These are phyloP conservation scores for Ophiocordyceps camponoti-rufipedis DNA, from an alignment of 2,329 filamentous ascomycete species.

Conservation along the genomic window DNA sequence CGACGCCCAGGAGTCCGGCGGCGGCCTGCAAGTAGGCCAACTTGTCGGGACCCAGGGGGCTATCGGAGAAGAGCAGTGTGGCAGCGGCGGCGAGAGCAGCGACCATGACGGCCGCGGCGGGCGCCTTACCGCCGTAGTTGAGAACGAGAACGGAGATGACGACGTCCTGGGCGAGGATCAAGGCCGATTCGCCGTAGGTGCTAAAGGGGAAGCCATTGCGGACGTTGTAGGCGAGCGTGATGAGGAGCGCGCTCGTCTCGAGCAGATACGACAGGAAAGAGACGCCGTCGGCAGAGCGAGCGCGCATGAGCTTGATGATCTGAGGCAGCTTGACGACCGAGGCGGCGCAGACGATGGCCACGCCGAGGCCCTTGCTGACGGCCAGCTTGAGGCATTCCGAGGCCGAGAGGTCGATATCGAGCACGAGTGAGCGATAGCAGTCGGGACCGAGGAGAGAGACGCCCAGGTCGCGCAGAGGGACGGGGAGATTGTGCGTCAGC, in stretches of 20 bases:
- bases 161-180: slow-evolving; percentile 86
- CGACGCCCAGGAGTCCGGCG: slow-evolving; percentile 65
- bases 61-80: slow-evolving; percentile 51
- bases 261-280: slow-evolving; percentile 84
- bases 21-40: slow-evolving; percentile 67
- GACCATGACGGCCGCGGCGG: slow-evolving; percentile 58
- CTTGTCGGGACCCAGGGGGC: slow-evolving; percentile 44
- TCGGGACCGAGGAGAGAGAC: slow-evolving; percentile 61
- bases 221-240: slow-evolving; percentile 80
- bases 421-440: slow-evolving; percentile 76
- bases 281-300: slow-evolving; percentile 65
- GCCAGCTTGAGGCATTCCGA: slow-evolving; percentile 72
- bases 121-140: slow-evolving; percentile 54
- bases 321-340: slow-evolving; percentile 93
- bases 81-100: slow-evolving; percentile 53
- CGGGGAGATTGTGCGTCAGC: slow-evolving; percentile 55
- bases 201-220: slow-evolving; percentile 87
- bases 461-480: slow-evolving; percentile 55
- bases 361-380: slow-evolving; percentile 79
- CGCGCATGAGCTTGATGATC: slow-evolving; percentile 76
- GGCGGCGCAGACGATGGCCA: slow-evolving; percentile 81
- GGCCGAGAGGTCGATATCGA: slow-evolving; percentile 65
- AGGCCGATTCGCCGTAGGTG: slow-evolving; percentile 86
- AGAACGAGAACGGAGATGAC: slow-evolving; percentile 76
- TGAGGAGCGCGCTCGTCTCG: slow-evolving; percentile 75